These are phyloP conservation scores for Penicillium sp. DNA, from an alignment of 2,329 filamentous ascomycete species.

Conservation along the genomic window DNA sequence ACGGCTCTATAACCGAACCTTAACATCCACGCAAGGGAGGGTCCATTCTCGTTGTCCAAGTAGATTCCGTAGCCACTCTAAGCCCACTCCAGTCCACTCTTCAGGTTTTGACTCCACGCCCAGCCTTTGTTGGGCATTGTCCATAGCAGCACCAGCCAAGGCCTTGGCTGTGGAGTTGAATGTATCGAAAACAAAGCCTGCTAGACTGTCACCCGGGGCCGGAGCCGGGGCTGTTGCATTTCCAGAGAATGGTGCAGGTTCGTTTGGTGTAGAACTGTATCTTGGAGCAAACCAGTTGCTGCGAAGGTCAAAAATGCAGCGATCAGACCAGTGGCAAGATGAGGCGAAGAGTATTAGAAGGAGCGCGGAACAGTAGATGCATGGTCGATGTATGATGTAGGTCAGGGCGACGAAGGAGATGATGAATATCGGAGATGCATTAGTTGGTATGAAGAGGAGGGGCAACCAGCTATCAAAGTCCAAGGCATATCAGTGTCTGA, in stretches of 20 bases:
- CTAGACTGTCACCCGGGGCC: conserved; percentile 30
- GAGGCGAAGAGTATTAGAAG: conserved; percentile 92
- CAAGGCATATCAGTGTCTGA: neutral
- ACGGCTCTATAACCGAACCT: conserved; percentile 61
- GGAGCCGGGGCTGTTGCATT: conserved; percentile 17
- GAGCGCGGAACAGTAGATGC: conserved; percentile 94
- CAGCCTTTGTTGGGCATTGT: conserved; percentile 49
- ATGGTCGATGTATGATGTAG: conserved; percentile 93
- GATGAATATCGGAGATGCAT: conserved; percentile 78
- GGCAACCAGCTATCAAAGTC: conserved; percentile 63
- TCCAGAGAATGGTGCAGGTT: conserved; percentile 7
- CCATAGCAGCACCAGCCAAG: conserved; percentile 60
- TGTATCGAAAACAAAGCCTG: conserved; percentile 40
- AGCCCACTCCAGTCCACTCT: conserved; percentile 69
- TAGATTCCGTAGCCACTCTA: conserved; percentile 80
- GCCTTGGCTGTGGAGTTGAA: conserved; percentile 65
- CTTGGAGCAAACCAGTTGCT: conserved; percentile 93
- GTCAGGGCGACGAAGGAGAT: conserved; percentile 86
- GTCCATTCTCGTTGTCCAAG: conserved; percentile 81
- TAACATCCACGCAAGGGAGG: conserved; percentile 83
- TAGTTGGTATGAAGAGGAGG: conserved; percentile 80
- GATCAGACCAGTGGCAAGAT: conserved; percentile 81
- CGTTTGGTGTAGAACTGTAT: conserved; percentile 37
- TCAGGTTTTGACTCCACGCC: conserved; percentile 41
- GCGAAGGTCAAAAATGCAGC: conserved; percentile 86